Percentiles rank a stretch among this genome's conserved stretches.
phyloP scores from a whole-genome alignment of 1,284 basidiomycete species.

The Ustilago tritici region DNA sequence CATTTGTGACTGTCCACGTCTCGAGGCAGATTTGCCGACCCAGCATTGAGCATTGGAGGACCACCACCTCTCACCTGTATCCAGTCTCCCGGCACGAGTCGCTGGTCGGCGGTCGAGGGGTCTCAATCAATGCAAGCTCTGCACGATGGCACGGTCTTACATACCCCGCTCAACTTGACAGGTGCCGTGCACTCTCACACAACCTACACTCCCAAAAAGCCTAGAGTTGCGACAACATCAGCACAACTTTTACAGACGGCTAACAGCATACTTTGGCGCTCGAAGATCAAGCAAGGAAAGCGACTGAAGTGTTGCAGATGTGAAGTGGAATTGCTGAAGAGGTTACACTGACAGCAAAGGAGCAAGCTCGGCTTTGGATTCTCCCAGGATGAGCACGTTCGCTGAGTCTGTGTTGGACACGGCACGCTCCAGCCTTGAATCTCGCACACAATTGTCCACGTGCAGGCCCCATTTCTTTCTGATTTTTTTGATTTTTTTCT shows the following conservation, averaged over 20 bases:
- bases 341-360: background rate
- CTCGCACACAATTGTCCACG: slow-evolving; percentile 21
- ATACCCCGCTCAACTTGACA: slow-evolving; percentile 4
- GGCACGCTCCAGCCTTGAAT: slow-evolving; percentile 2
- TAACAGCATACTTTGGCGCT: no score
- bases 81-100: background rate
- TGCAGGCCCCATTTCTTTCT: slow-evolving; percentile 4
- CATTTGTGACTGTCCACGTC: slow-evolving; percentile 37
- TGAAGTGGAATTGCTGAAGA: background rate
- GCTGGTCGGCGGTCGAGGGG: background rate
- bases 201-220: background rate
- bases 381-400: slow-evolving; percentile 26
- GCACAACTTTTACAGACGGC: no score
- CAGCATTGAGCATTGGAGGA: background rate
- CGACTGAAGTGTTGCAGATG: background rate
- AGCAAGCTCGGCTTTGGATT: background rate
- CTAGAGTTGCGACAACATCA: background rate
- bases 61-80: background rate
- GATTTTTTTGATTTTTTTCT: background rate
- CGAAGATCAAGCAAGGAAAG: background rate
- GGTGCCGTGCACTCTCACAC: background rate
- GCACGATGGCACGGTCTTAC: background rate
- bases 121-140: background rate
- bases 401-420: background rate
- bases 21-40: slow-evolving; percentile 1